A percentile compares a stretch with the other conserved stretches of the same genome.
Conservation (phyloP, 2,329 filamentous ascomycete species). For the Fusarium tupiense region DNA sequence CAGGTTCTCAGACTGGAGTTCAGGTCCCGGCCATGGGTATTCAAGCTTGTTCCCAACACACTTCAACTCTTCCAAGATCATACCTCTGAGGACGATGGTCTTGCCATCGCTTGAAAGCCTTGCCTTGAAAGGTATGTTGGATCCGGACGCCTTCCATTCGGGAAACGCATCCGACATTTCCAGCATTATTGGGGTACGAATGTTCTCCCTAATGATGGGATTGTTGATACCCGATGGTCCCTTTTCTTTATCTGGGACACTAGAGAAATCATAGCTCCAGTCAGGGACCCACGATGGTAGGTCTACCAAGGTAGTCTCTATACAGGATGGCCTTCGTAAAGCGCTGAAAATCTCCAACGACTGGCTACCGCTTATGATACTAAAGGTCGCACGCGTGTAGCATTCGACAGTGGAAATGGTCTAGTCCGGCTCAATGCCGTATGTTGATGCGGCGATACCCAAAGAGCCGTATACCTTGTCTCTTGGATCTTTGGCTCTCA, state of each 20-base stretch:
- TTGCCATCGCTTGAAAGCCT: background rate
- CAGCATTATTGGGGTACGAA: background rate
- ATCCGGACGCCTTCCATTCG: background rate
- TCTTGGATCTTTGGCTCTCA: background rate
- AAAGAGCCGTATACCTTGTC: background rate
- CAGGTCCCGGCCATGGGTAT: background rate
- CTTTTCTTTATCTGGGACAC: rapidly evolving
- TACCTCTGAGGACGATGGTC: background rate
- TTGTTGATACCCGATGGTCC: background rate
- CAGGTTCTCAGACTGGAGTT: background rate
- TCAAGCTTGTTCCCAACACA: background rate
- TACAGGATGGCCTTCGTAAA: background rate
- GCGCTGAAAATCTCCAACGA: background rate
- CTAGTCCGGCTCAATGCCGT: background rate
- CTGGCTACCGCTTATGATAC: background rate
- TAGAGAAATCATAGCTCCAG: background rate
- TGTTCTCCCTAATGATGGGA: background rate
- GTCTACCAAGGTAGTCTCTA: rapidly evolving
- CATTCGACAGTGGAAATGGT: background rate
- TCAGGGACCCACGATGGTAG: background rate
- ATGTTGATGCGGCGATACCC: background rate
- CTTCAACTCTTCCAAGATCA: background rate
- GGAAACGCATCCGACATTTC: background rate
- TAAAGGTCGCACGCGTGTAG: background rate
- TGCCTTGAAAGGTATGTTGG: background rate